Evolutionary conservation across 768 basidiomycete genomes (phyloP), one percentile per base, ranked within the genome.

Genomic region (Boletus subcaerulescens): DNA sequence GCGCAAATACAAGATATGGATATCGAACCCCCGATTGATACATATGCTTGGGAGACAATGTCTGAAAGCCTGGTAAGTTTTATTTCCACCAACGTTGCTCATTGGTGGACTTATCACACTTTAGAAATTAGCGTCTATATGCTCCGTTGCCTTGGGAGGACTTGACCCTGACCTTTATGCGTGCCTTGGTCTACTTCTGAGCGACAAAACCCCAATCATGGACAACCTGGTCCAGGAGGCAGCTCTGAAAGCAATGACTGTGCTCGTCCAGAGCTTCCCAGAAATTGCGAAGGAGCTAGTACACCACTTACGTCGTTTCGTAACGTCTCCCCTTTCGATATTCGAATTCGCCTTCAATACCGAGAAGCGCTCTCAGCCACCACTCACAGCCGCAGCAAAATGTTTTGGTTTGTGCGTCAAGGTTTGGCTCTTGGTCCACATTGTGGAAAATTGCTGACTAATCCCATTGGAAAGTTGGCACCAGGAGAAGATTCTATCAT

Each of bases 41-140:
- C 88, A n/a, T 94, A 93, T 70, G 85, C 89, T 48, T 93, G 87
- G 86, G 92, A 94, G 66, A 93, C 92, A 0, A 86, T 94, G 85
- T 90, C 92, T 11, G 92, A 94, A 66, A 89, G 88, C 60, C 70
- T 94, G 78, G 92, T 91, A 61, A 45, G 82, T 71, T 39, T 42
- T 20, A 47, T 24, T 52, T 50, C 12, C 22, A 22, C 18, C 5
- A 20, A 44, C 32, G 13, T n/a, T 38, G 15, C 33, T n/a, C 43
- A 39, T 51, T 36, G 7, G 45, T 47, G 22, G 18, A 29, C 17
- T 54, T 48, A 51, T 5, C 15, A 35, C 6, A 47, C 7, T 18
- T 39, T 8, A 94, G 92, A 94, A 93, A 90, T 74, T 94, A 18
- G 87, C 89, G 4, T 85, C 90, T 4, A 76, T 93, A 32, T 93